Percentiles rank a stretch among this genome's conserved stretches.
Evolutionary conservation across 1,284 basidiomycete species (phyloP).

Genomic region (Butyriboletus pseudospeciosus): DNA sequence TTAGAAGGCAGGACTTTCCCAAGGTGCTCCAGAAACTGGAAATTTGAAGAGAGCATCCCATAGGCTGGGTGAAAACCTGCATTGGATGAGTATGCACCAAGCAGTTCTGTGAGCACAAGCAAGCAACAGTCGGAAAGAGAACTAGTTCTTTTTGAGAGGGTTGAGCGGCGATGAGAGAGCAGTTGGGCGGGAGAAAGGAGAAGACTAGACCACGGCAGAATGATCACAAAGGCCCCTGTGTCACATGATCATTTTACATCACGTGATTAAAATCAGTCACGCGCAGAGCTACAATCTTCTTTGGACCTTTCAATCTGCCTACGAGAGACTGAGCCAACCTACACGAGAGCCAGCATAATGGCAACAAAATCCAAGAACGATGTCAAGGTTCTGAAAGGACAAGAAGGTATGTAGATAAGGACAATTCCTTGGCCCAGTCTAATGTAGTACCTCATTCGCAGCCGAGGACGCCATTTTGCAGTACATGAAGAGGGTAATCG

Average conservation of each 20-base stretch:
- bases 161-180: too few relatives aligned
- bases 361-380: conserved; percentile 46
- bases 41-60: too few relatives aligned
- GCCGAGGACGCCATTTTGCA: conserved; percentile 70
- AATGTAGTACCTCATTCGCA: conserved; percentile 16
- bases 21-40: too few relatives aligned
- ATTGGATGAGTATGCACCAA: too few relatives aligned
- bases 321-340: background rate
- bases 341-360: conserved; percentile 22
- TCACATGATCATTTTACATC: background rate
- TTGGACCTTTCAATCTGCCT: background rate
- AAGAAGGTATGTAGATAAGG: conserved; percentile 47
- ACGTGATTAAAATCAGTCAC: background rate
- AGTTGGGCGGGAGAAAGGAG: too few relatives aligned
- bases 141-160: too few relatives aligned
- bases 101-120: too few relatives aligned
- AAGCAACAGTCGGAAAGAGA: too few relatives aligned
- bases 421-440: background rate
- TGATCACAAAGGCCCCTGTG: background rate
- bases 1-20: too few relatives aligned
- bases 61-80: too few relatives aligned
- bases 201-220: too few relatives aligned
- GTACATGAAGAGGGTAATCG: conserved; percentile 63
- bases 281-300: background rate
- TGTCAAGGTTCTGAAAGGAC: conserved; percentile 61